A percentile compares a stretch with the other conserved stretches of the same genome.
Evolutionary conservation across 345 rosid genomes (phyloP).

Genomic region (Abelmoschus esculentus): DNA sequence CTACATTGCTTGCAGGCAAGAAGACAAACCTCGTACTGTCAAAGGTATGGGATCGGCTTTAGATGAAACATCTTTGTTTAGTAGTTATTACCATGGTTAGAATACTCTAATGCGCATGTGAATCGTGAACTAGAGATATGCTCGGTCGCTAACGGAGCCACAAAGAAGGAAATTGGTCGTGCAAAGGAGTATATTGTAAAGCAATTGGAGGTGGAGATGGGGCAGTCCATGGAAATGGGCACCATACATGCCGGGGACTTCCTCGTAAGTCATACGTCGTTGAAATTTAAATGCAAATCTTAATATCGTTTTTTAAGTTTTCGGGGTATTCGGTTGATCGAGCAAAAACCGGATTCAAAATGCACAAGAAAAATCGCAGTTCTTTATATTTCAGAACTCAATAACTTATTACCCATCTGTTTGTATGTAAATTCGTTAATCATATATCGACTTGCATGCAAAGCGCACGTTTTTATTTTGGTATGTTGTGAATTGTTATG

Average conservation of each 20-base stretch:
- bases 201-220: conserved; percentile 38
- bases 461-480: no score
- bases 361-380: no score
- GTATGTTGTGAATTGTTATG: no score
- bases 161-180: conserved; percentile 48
- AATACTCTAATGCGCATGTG: background rate
- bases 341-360: no score
- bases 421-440: no score
- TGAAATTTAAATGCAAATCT: no score
- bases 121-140: conserved; percentile 12
- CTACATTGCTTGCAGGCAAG: conserved; percentile 96
- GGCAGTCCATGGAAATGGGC: conserved; percentile 41
- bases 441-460: no score
- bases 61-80: background rate
- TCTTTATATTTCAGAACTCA: no score
- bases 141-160: conserved; percentile 17
- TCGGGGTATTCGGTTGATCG: no score
- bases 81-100: background rate
- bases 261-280: conserved; percentile 1
- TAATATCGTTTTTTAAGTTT: no score
- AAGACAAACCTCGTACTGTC: conserved; percentile 96
- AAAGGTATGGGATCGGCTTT: conserved; percentile 31
- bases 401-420: no score
- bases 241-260: conserved; percentile 24
- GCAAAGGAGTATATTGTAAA: conserved; percentile 45